A percentile compares a stretch with the other conserved stretches of the same genome.
Evolutionary conservation across 2,329 filamentous ascomycete genomes (phyloP).

Genomic region (Teratosphaeria pseudoeucalypti): DNA sequence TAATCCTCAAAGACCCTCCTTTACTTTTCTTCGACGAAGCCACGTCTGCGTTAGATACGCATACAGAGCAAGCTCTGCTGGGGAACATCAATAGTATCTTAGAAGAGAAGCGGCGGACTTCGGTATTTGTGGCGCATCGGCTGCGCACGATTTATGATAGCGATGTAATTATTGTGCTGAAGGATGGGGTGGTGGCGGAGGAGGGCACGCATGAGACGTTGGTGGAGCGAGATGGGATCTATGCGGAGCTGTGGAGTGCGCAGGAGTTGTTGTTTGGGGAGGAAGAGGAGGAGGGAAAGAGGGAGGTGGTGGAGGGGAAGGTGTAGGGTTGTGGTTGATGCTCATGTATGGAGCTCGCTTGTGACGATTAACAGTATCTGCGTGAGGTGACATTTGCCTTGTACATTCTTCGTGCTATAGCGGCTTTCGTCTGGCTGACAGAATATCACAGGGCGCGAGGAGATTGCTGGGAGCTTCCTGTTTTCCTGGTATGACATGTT

Average conservation of each 20-base stretch:
- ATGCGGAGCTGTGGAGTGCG: slow-evolving; percentile 76
- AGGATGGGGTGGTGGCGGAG: slow-evolving; percentile 76
- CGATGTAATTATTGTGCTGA: slow-evolving; percentile 81
- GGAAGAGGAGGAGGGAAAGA: slow-evolving; percentile 7
- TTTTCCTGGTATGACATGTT: too few relatives aligned
- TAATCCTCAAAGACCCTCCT: slow-evolving; percentile 82
- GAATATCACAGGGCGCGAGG: too few relatives aligned
- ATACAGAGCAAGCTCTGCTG: slow-evolving; percentile 84
- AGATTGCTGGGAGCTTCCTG: too few relatives aligned
- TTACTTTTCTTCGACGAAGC: slow-evolving; percentile 93
- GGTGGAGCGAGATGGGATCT: slow-evolving; percentile 67
- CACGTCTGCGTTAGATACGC: slow-evolving; percentile 82
- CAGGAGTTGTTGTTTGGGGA: slow-evolving; percentile 30
- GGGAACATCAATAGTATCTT: slow-evolving; percentile 88
- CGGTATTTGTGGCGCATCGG: slow-evolving; percentile 88
- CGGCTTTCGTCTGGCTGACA: too few relatives aligned
- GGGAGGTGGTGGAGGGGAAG: not conserved
- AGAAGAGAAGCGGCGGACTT: slow-evolving; percentile 77
- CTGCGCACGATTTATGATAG: slow-evolving; percentile 89
- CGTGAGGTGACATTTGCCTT: too few relatives aligned
- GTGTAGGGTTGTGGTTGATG: not conserved
- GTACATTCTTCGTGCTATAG: too few relatives aligned
- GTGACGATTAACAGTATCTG: too few relatives aligned
- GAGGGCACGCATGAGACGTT: slow-evolving; percentile 78
- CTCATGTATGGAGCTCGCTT: not conserved